These are phyloP conservation scores for Trichocomaceae sp. DNA, from an alignment of 2,329 filamentous ascomycete species.

Conservation along the genomic window DNA sequence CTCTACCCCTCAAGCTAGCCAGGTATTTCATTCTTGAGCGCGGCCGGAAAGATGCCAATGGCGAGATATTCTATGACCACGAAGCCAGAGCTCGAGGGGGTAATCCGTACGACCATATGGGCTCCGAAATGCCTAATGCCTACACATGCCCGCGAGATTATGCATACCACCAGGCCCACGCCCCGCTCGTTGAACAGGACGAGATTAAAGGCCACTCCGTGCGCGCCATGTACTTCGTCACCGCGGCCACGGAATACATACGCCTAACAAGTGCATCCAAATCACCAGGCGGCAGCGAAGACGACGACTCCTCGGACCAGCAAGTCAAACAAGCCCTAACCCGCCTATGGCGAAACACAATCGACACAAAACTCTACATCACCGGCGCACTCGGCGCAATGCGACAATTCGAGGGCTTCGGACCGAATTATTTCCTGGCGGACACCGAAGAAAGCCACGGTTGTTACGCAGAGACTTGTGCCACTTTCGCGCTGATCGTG, in stretches of 20 bases:
- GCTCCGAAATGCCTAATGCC: constrained; percentile 26
- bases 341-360: constrained; percentile 55
- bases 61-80: constrained; percentile 48
- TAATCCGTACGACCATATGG: constrained; percentile 40
- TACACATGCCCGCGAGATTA: constrained; percentile 40
- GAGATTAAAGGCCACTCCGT: constrained; percentile 56
- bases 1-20: constrained; percentile 43
- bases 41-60: constrained; percentile 44
- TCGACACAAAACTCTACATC: constrained; percentile 55
- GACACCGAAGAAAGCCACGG: constrained; percentile 55
- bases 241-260: constrained; percentile 51
- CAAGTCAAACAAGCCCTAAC: constrained; percentile 37
- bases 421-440: constrained; percentile 53
- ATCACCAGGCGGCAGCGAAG: too few relatives aligned
- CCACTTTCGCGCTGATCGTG: constrained; percentile 26
- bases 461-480: constrained; percentile 58
- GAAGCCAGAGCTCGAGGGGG: constrained; percentile 46
- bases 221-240: constrained; percentile 55
- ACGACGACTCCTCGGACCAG: too few relatives aligned
- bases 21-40: constrained; percentile 54
- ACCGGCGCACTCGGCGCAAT: constrained; percentile 56
- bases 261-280: constrained; percentile 33
- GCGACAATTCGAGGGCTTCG: constrained; percentile 56
- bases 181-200: constrained; percentile 48
- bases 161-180: constrained; percentile 53